Base-by-base conservation (phyloP, 225 moss, liverwort and hornwort species). In the Lunularia cruciata region DNA sequence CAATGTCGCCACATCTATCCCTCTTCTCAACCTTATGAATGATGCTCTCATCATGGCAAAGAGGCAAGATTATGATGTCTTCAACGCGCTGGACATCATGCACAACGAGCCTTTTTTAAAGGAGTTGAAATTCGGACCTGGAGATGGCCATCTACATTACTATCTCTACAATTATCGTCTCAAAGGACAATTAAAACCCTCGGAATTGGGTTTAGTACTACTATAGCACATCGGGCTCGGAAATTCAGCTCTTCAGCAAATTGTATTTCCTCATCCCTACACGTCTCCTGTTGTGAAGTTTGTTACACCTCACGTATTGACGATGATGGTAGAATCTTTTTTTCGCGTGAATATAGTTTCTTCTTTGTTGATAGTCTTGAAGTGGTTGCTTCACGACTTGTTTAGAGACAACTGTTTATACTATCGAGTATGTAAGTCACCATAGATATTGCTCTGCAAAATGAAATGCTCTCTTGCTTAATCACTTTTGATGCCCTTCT, bases 11-110 rank as follows among this genome's bases (percentile, higher is more conserved):
- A 95, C 87, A 22, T 85, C 88, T 40, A 87, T 77, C 28, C 92
- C 95, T 55, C 90, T 95, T 39, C 79, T 86, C 51, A 85, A 81
- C 60, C 92, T 95, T 22, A 95, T 92, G 92, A 92, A 70, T 60
- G 92, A 95, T 56, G 83, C 87, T 25, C 90, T 95, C 62, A 81
- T 95, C 43, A 81, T 92, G 88, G 95, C 95, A 3, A 95, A 88
- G 73, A 85, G 83, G 60, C 83, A 87, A 67, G 87, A 90, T 57
- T 95, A 95, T 23, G 92, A 95, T 48, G 95, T 95, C 9, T 95
- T 95, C 72, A 95, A 95, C 70, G 95, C 95, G 4, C 75, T 95
- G 79, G 95, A 95, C 55, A 92, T 92, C 77, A 95, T 95, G 95
- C 92, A 95, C 19, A 95, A 95, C 72, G 92, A 95, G 70, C 89